phyloP scores from a whole-genome alignment of 2,329 filamentous ascomycete species.

The Nothopassalora personata region DNA sequence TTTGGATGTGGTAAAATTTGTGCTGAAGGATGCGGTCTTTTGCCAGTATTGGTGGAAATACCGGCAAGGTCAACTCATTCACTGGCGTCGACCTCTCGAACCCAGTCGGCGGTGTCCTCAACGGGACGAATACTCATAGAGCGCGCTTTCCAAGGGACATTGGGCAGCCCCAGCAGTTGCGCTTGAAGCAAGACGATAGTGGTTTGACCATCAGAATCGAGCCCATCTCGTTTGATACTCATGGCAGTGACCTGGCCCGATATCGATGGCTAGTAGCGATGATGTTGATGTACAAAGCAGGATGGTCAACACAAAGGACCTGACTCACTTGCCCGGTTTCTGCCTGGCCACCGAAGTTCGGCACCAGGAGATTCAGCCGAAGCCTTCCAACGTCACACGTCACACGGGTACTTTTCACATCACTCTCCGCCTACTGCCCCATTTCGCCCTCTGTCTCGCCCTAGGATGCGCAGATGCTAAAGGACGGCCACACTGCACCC shows the following conservation, averaged over 20 bases:
- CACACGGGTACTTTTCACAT: neutral
- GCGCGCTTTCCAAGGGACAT: too few relatives aligned
- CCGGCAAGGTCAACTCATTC: constrained; percentile 24
- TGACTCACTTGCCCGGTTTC: too few relatives aligned
- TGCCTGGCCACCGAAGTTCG: too few relatives aligned
- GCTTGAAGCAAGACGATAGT: too few relatives aligned
- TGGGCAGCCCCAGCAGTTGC: too few relatives aligned
- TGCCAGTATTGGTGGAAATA: constrained; percentile 22
- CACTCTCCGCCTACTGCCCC: neutral
- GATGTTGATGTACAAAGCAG: too few relatives aligned
- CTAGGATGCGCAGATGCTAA: neutral
- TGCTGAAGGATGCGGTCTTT: constrained; percentile 17
- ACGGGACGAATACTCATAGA: constrained; percentile 25
- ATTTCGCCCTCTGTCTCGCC: neutral
- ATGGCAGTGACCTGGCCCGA: too few relatives aligned
- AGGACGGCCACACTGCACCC: neutral
- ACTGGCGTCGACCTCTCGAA: constrained; percentile 25
- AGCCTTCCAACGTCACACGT: neutral
- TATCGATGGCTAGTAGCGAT: too few relatives aligned
- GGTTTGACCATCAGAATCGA: too few relatives aligned
- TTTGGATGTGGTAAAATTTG: constrained; percentile 18
- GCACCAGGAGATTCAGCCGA: too few relatives aligned
- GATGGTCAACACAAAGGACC: too few relatives aligned
- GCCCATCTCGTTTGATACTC: too few relatives aligned
- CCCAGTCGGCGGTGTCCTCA: constrained; percentile 40